Evolutionary conservation across 495 filamentous ascomycete genomes (phyloP), one percentile per base, ranked within the genome.

Genomic region (Clavariopsis aquatica): DNA sequence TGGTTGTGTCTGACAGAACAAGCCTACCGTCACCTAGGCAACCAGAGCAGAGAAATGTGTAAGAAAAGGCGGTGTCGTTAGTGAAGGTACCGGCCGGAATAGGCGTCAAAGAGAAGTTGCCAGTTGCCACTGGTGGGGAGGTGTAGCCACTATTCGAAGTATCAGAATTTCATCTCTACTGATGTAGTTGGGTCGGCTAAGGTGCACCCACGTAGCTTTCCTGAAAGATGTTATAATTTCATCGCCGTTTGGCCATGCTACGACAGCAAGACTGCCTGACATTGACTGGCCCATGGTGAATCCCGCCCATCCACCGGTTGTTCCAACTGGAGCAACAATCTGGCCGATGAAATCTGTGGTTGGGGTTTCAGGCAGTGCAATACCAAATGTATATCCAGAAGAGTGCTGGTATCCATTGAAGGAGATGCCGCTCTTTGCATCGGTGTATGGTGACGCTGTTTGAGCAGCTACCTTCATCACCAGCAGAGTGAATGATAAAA

Each of bases 331-430:
- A 12, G 64, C 66, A 20, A 69, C 68, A 46, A 79, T 61, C 55
- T 78, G 77, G 53, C 72, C 76, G 62, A 79, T 75, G 60, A 79
- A 77, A 66, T 77, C 74, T 38, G 68, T 65, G 10, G 64, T 66
- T 29, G 72, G 71, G 17, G 27, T 68, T 29, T 72, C 61, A 19
- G 77, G 76, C n/a, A 79, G 60, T 5, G 74, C 73, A 38, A 78
- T 61, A 60, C 72, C 69, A 56, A 77, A 79, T 54, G 70, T 72
- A 57, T 68, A 78, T 17, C 75, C 76, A 46, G 58, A 69, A 24
- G 62, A 36, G 23, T 67, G 38, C 22, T 72, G 71, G 34, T 65
- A 71, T 28, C 71, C 65, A 64, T 78, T 72, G 66, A 73, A 78
- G 29, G 67, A 65, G 26, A 79, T 78, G 15, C 76, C 74, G 31